Evolutionary conservation across 2,329 filamentous ascomycete species (phyloP), one percentile per base, ranked within the genome.

Genomic region (Paecilomyces niveus): DNA sequence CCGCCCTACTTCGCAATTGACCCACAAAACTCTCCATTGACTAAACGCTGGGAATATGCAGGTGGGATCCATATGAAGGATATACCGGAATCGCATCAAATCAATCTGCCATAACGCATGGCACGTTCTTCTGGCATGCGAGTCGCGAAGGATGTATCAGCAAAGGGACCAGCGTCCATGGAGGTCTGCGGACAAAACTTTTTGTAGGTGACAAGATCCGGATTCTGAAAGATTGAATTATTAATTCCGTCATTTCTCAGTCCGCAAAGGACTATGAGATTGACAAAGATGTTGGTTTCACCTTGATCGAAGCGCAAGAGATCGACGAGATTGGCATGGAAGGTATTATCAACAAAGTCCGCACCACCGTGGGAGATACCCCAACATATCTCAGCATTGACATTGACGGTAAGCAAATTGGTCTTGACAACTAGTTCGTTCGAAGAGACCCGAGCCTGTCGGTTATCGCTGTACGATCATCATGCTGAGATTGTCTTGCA

Each of bases 361-460:
- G 61, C 22, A 57, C 62, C 11, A 59, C 59, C 22, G 64, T 68
- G 1, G 61, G 59, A 2, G 53, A 65, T 24, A 64, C 58, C 8
- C 66, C 69, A 1, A 65, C 68, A 4, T 73, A 73, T 54, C 61
- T 73, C 5, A 67, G 63, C 15, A 67, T 72, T 58, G 70, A 73
- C 54, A 72, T 72, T 54, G 69, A 73, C 53, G 69, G 62, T 62
- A 49, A 52, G 51, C 55, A 29, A 26, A 6, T 9, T 45, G 6
- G 15, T 8, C 15, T n/a, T 33, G 3, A 11, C 10, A 15, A 11
- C 10, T 15, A 33, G 10, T 3, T 33, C 32, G 9, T 13, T 33
- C 32, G 9, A 33, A 10, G 9, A 33, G 13, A 33, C 8, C 10
- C 5, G 26, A 29, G 39, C 6, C 39, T 45, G 18, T 8, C n/a